Percentiles rank a stretch among this genome's conserved stretches.
These are phyloP conservation scores for Rhodotorula paludigena DNA, from an alignment of 768 basidiomycete genomes.

Conservation along the genomic window DNA sequence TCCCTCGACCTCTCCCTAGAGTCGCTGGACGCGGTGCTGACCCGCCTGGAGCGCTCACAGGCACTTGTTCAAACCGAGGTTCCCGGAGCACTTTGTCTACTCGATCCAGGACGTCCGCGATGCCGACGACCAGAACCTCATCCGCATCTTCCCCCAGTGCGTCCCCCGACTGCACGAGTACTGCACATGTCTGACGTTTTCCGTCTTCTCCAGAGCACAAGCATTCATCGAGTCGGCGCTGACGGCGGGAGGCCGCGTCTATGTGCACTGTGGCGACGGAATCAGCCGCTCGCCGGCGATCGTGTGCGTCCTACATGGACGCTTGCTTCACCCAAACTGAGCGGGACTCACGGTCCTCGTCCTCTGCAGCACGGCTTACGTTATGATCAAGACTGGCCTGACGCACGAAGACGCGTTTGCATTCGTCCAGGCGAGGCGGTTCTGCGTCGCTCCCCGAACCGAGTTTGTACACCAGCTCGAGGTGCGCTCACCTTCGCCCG, in stretches of 20 bases:
- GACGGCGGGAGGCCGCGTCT: slow-evolving; percentile 26
- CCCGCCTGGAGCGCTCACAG: slow-evolving; percentile 7
- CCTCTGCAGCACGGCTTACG: slow-evolving; percentile 39
- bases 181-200: not conserved
- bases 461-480: slow-evolving; percentile 91
- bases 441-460: slow-evolving; percentile 87
- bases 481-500: slow-evolving; percentile 49
- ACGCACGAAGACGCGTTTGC: slow-evolving; percentile 43
- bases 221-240: slow-evolving; percentile 41
- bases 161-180: slow-evolving; percentile 37
- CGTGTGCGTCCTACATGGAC: slow-evolving; percentile 33
- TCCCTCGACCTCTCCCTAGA: not conserved
- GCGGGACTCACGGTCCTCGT: not conserved
- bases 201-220: slow-evolving; percentile 22
- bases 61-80: slow-evolving; percentile 80
- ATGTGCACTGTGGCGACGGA: slow-evolving; percentile 44
- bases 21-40: no score
- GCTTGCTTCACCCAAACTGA: not conserved
- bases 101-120: slow-evolving; percentile 80
- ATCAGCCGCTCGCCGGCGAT: slow-evolving; percentile 43
- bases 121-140: slow-evolving; percentile 90
- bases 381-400: slow-evolving; percentile 38
- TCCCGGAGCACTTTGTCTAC: slow-evolving; percentile 71
- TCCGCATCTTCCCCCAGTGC: slow-evolving; percentile 79
- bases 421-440: slow-evolving; percentile 55